Conservation (phyloP, 352 stramenopile species). For the Pythium scleroteichum region DNA sequence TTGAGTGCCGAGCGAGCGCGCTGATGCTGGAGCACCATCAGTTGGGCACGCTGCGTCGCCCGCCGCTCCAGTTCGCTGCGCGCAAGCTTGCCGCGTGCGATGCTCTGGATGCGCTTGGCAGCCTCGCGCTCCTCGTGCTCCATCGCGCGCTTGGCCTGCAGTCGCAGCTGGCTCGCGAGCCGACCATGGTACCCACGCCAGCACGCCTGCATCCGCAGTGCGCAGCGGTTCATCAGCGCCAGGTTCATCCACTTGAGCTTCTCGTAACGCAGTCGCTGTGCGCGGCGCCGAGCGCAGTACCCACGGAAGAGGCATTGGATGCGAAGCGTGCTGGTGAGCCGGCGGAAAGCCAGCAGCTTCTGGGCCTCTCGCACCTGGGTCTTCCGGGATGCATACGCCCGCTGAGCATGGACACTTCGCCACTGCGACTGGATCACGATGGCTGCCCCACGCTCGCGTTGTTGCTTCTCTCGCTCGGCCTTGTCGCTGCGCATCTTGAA, state of each 20-base stretch:
- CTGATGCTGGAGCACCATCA: conserved; percentile 33
- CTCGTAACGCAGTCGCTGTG: conserved; percentile 56
- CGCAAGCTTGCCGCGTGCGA: conserved; percentile 56
- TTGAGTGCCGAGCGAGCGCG: conserved; percentile 41
- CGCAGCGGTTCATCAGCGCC: conserved; percentile 56
- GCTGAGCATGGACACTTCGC: conserved; percentile 34
- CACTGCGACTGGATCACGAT: conserved; percentile 55
- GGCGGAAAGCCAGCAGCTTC: conserved; percentile 38
- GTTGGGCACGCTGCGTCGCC: conserved; percentile 27
- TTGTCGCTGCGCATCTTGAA: conserved; percentile 45
- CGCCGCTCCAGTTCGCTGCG: conserved; percentile 33
- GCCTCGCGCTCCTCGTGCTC: conserved; percentile 57
- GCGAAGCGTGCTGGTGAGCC: conserved; percentile 46
- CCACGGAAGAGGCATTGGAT: conserved; percentile 71
- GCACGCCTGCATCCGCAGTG: conserved; percentile 70
- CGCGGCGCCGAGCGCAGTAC: conserved; percentile 48
- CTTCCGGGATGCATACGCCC: conserved; percentile 36
- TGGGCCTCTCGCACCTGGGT: conserved; percentile 33
- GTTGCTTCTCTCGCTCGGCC: conserved; percentile 23
- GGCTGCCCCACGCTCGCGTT: conserved; percentile 37
- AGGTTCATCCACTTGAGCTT: conserved; percentile 73
- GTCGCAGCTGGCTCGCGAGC: conserved; percentile 51
- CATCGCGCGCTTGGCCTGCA: conserved; percentile 51
- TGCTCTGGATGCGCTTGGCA: conserved; percentile 58
- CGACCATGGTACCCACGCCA: conserved; percentile 80